phyloP scores from a whole-genome alignment of 352 stramenopile species.

The Phytophthora brassicae region DNA sequence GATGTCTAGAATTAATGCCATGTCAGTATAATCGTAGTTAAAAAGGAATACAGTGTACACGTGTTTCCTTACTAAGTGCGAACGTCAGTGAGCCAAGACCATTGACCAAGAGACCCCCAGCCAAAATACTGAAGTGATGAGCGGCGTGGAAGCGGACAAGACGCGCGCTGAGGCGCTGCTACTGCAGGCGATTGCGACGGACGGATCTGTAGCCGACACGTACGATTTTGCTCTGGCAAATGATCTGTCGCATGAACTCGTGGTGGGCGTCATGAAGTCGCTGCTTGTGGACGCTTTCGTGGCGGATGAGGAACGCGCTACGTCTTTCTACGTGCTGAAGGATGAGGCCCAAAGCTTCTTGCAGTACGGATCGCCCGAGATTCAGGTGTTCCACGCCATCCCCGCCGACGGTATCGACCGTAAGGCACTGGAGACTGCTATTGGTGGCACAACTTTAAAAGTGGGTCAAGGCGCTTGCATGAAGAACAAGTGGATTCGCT shows the following conservation, averaged over 20 bases:
- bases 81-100: not conserved
- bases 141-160: slow-evolving; percentile 64
- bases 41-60: no score
- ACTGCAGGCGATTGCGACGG: slow-evolving; percentile 53
- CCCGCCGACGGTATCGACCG: slow-evolving; percentile 69
- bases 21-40: no score
- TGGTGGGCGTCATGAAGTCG: slow-evolving; percentile 96
- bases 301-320: slow-evolving; percentile 64
- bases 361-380: slow-evolving; percentile 73
- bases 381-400: slow-evolving; percentile 85
- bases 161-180: slow-evolving; percentile 68
- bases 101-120: slow-evolving; percentile 28
- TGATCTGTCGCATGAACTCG: slow-evolving; percentile 89
- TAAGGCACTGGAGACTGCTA: slow-evolving; percentile 73
- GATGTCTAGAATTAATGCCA: no score
- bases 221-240: slow-evolving; percentile 79
- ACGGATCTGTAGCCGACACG: slow-evolving; percentile 69
- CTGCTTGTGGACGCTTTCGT: slow-evolving; percentile 94
- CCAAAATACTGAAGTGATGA: slow-evolving; percentile 24
- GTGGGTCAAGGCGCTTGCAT: slow-evolving; percentile 96
- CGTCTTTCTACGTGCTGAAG: slow-evolving; percentile 93
- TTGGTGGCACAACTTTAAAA: slow-evolving; percentile 91
- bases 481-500: slow-evolving; percentile 98
- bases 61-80: no score
- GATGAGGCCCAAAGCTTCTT: slow-evolving; percentile 88